Conservation (phyloP, 306 rosid species). For the Arachis hypogaea region DNA sequence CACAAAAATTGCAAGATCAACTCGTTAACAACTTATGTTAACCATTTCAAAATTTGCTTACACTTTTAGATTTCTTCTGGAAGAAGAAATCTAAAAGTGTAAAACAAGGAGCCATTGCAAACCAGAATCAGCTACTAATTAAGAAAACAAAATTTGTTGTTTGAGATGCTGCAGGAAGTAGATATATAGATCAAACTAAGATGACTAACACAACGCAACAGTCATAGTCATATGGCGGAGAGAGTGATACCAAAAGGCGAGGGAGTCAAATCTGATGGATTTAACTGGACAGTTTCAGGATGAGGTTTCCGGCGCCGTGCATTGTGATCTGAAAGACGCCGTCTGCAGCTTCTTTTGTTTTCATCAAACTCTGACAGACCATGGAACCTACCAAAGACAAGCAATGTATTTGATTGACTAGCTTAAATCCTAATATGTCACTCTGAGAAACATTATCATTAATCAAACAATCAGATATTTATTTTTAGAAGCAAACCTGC, state of each 20-base stretch:
- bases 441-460: constrained; percentile 1
- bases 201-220: neutral
- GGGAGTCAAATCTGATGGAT: constrained; percentile 53
- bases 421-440: neutral
- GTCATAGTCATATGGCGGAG: neutral
- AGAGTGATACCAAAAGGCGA: constrained; percentile 46
- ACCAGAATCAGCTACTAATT: constrained; percentile 2
- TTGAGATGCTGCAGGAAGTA: no score
- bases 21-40: neutral
- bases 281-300: constrained; percentile 47
- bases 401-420: constrained; percentile 11
- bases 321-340: constrained; percentile 79
- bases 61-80: neutral
- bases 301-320: constrained; percentile 84
- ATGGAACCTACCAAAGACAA: constrained; percentile 71
- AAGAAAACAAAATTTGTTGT: no score
- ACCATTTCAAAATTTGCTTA: constrained; percentile 3
- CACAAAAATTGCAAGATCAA: neutral
- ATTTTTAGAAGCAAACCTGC: constrained; percentile 56
- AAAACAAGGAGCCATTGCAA: constrained; percentile 6
- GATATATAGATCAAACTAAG: no score
- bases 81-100: neutral
- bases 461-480: constrained; percentile 19
- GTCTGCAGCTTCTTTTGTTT: constrained; percentile 80
- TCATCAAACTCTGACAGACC: constrained; percentile 74